These are phyloP conservation scores for Pharnaceum exiguum DNA, from an alignment of 148 eudicot species.

Conservation along the genomic window DNA sequence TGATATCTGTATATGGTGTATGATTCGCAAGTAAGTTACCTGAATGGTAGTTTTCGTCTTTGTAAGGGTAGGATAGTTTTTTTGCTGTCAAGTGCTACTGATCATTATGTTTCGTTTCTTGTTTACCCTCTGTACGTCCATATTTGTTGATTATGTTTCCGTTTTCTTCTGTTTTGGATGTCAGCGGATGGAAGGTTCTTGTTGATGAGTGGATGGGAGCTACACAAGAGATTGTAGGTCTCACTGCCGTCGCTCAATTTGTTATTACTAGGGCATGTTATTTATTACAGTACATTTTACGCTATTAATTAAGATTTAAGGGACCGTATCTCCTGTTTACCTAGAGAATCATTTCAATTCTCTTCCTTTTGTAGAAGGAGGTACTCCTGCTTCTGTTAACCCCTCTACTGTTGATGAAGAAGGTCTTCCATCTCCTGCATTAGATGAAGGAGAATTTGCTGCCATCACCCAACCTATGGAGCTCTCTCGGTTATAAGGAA, in stretches of 20 bases:
- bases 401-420: conserved; percentile 78
- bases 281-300: background rate
- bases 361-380: conserved; percentile 30
- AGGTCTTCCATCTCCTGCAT: conserved; percentile 94
- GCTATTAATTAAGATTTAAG: background rate
- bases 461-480: conserved; percentile 61
- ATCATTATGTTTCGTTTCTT: background rate
- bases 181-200: conserved; percentile 73
- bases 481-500: conserved; percentile 48
- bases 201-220: conserved; percentile 76
- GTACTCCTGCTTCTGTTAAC: conserved; percentile 71
- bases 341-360: background rate
- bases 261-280: background rate
- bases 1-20: too few relatives aligned
- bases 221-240: conserved; percentile 50
- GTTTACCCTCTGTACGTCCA: background rate
- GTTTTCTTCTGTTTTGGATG: conserved; percentile 11
- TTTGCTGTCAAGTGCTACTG: background rate
- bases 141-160: background rate
- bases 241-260: background rate
- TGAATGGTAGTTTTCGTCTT: background rate
- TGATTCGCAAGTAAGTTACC: too few relatives aligned
- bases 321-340: background rate
- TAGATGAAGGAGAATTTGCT: conserved; percentile 72
- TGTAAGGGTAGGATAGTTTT: conserved; percentile 4